These are phyloP conservation scores for Rhizopus sp. DNA, from an alignment of 371 early-diverging fungal genomes.

Conservation along the genomic window DNA sequence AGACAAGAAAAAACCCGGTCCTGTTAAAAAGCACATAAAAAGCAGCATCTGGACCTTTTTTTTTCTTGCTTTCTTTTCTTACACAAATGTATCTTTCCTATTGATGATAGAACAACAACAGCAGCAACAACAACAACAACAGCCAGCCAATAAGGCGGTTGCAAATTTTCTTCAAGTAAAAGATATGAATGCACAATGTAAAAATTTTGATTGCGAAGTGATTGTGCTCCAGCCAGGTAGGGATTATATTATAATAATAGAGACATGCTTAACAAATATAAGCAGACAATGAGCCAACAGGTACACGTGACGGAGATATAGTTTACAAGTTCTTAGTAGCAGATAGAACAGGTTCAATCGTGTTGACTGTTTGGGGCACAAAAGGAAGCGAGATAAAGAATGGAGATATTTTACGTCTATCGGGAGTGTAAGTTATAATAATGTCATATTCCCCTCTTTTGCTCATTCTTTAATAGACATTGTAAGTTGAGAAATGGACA, in stretches of 20 bases:
- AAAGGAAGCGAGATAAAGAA: conserved; percentile 42
- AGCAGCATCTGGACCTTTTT: no score
- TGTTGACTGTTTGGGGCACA: conserved; percentile 53
- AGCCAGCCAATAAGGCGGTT: neutral
- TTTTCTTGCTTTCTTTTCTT: no score
- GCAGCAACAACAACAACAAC: no score
- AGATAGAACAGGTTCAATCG: conserved; percentile 53
- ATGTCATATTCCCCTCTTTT: neutral
- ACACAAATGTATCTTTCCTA: no score
- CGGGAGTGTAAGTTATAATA: conserved; percentile 45
- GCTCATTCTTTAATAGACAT: conserved; percentile 14
- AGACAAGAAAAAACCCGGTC: no score
- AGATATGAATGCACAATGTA: conserved; percentile 50
- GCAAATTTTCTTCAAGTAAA: conserved; percentile 34
- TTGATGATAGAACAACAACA: no score
- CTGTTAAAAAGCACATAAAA: no score
- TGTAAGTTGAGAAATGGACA: conserved; percentile 27
- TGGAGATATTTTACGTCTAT: conserved; percentile 60
- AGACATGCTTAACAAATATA: no score
- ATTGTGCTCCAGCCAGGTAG: conserved; percentile 58
- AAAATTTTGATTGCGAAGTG: conserved; percentile 58
- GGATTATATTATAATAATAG: neutral
- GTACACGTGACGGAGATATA: conserved; percentile 48
- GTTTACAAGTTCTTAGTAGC: conserved; percentile 58
- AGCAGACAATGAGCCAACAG: conserved; percentile 34